Percentiles rank a stretch among this genome's conserved stretches.
Evolutionary conservation across 176 grass and related monocot species (phyloP).

Genomic region (Raddia guianensis): DNA sequence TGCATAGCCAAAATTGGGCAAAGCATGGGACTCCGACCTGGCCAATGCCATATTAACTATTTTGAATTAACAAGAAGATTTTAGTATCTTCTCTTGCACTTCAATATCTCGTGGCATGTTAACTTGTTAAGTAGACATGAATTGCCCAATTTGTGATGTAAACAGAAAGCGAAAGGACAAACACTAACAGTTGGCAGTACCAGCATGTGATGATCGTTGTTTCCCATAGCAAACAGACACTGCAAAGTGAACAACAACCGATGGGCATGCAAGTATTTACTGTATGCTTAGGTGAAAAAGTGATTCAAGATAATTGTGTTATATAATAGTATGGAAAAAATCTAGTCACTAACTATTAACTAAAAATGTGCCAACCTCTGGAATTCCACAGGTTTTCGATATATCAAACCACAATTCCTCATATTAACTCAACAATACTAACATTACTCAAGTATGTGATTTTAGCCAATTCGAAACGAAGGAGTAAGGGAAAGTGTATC

Average conservation of each 20-base stretch:
- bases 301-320: neutral
- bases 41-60: no score
- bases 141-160: no score
- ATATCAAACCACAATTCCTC: neutral
- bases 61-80: no score
- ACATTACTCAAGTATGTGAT: neutral
- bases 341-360: neutral
- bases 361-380: neutral
- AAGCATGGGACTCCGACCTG: no score
- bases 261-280: neutral
- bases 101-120: no score
- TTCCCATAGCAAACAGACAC: neutral
- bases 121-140: no score
- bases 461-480: slow-evolving; percentile 19
- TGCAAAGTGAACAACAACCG: neutral
- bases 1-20: no score
- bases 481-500: neutral
- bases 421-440: neutral
- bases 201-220: neutral
- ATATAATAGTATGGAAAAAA: neutral
- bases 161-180: neutral
- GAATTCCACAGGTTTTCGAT: neutral
- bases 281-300: neutral
- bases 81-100: no score
- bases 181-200: neutral